Evolutionary conservation across 352 stramenopile species (phyloP).

Genomic region (Phytophthora brassicae): DNA sequence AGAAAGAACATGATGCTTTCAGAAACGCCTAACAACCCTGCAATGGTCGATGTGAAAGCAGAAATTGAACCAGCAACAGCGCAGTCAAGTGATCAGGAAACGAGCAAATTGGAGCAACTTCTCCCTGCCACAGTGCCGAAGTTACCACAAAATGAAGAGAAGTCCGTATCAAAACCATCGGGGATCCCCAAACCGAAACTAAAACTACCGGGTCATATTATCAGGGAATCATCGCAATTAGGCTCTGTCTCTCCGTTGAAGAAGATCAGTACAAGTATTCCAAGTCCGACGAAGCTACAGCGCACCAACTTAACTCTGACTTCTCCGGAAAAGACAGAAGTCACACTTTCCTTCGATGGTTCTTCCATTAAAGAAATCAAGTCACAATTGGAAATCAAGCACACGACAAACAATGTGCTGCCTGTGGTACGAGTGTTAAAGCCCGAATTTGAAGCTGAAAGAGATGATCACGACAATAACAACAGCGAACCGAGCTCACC

Average conservation of each 20-base stretch:
- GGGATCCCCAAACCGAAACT: constrained; percentile 36
- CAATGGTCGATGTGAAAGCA: background rate
- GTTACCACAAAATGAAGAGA: constrained; percentile 7
- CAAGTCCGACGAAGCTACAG: constrained; percentile 38
- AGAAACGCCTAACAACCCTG: constrained; percentile 8
- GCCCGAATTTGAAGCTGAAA: constrained; percentile 26
- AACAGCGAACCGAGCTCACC: constrained; percentile 44
- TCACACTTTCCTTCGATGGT: constrained; percentile 50
- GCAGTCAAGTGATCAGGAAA: background rate
- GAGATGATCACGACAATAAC: constrained; percentile 39
- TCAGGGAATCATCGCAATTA: constrained; percentile 29
- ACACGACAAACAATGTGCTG: constrained; percentile 26
- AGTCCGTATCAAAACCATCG: constrained; percentile 14
- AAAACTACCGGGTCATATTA: constrained; percentile 46
- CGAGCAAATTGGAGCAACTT: constrained; percentile 13
- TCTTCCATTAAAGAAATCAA: constrained; percentile 64
- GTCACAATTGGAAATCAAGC: constrained; percentile 54
- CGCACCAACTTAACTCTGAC: constrained; percentile 11
- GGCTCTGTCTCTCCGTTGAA: constrained; percentile 30
- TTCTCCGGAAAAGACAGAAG: constrained; percentile 36
- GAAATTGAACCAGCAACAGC: background rate
- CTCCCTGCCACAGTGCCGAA: background rate
- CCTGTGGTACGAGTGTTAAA: constrained; percentile 10
- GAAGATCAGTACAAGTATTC: constrained; percentile 25
- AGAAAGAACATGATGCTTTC: constrained; percentile 13